Evolutionary conservation across 768 basidiomycete species (phyloP).

Genomic region (Amanita muscaria): DNA sequence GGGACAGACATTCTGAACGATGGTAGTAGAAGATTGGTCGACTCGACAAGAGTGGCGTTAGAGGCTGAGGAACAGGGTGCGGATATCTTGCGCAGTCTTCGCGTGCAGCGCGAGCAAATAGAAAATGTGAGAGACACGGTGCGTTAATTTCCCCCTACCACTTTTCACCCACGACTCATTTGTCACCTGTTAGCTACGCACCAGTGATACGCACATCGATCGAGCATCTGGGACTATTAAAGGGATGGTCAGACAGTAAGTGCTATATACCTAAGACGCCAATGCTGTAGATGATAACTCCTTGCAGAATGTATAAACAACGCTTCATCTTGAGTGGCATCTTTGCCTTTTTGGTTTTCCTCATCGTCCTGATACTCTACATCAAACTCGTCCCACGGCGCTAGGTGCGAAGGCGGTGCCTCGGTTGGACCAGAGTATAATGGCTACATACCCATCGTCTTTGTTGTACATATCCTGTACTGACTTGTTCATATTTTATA

Average conservation of each 20-base stretch:
- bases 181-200: slow-evolving; percentile 43
- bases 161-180: background rate
- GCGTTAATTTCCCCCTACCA: slow-evolving; percentile 16
- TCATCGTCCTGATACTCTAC: slow-evolving; percentile 70
- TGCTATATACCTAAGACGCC: slow-evolving; percentile 10
- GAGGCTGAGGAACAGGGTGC: slow-evolving; percentile 90
- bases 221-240: slow-evolving; percentile 82
- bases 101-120: slow-evolving; percentile 84
- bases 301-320: slow-evolving; percentile 81
- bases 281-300: slow-evolving; percentile 1
- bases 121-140: slow-evolving; percentile 83
- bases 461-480: slow-evolving; percentile 5
- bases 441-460: background rate
- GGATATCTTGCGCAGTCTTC: slow-evolving; percentile 73
- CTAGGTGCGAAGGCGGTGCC: background rate
- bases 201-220: slow-evolving; percentile 79
- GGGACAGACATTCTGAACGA: slow-evolving; percentile 70
- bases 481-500: slow-evolving; percentile 1
- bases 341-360: slow-evolving; percentile 64
- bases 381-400: slow-evolving; percentile 31
- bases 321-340: slow-evolving; percentile 72
- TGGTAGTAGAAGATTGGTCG: slow-evolving; percentile 62
- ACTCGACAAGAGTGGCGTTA: slow-evolving; percentile 80
- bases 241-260: slow-evolving; percentile 87
- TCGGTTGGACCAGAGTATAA: background rate